Conservation (phyloP, 208 protist species). For the Acanthamoeba royreba region DNA sequence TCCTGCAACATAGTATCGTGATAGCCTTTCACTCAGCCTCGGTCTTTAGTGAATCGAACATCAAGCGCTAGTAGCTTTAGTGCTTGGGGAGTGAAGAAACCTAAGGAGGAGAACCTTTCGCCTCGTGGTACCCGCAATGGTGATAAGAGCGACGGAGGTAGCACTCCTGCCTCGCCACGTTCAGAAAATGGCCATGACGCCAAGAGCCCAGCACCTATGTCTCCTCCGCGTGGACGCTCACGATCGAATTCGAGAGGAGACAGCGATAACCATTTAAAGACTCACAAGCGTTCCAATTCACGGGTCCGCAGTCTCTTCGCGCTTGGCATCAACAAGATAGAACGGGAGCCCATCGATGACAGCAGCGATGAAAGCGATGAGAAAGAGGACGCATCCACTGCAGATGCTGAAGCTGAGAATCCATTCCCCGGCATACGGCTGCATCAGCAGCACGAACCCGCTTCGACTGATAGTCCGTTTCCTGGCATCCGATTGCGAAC, state of each 20-base stretch:
- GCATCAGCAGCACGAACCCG: not conserved
- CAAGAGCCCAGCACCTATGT: not conserved
- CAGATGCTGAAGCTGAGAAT: not conserved
- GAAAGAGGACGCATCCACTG: not conserved
- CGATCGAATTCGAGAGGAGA: too few relatives aligned
- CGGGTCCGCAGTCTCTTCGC: not conserved
- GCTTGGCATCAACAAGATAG: not conserved
- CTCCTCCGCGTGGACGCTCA: not conserved
- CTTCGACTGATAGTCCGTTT: not conserved
- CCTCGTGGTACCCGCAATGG: too few relatives aligned
- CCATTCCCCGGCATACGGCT: not conserved
- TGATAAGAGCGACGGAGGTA: too few relatives aligned
- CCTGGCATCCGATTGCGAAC: not conserved
- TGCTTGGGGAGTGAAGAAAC: not conserved
- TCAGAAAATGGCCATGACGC: not conserved
- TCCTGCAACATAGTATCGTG: not conserved
- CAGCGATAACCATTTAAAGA: too few relatives aligned
- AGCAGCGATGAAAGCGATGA: not conserved
- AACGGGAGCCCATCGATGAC: not conserved
- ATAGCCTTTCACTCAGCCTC: too few relatives aligned
- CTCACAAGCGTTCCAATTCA: not conserved
- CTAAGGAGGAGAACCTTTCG: not conserved
- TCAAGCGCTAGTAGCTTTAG: not conserved
- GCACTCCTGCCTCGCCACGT: too few relatives aligned
- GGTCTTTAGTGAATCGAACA: not conserved